A percentile compares a stretch with the other conserved stretches of the same genome.
phyloP scores from a whole-genome alignment of 352 stramenopile species.

The Phytophthora chlamydospora region DNA sequence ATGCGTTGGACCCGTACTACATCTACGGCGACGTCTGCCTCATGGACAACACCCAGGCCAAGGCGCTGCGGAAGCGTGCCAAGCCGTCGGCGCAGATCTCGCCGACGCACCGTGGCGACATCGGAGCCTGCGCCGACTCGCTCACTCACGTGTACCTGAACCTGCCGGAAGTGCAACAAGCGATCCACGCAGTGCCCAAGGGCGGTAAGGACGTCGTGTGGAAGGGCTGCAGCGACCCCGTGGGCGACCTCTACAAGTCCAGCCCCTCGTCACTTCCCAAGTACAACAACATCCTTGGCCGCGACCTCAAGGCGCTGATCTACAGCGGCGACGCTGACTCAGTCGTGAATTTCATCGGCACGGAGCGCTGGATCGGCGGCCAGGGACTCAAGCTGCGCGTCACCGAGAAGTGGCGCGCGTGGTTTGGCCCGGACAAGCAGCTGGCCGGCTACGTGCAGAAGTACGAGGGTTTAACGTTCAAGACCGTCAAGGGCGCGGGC shows the following conservation, averaged over 20 bases:
- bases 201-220: constrained; percentile 48
- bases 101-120: constrained; percentile 49
- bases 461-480: constrained; percentile 88
- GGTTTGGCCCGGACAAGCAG: constrained; percentile 81
- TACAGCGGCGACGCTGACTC: constrained; percentile 84
- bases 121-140: constrained; percentile 67
- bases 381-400: constrained; percentile 73
- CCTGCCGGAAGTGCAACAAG: constrained; percentile 57
- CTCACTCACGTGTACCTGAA: constrained; percentile 78
- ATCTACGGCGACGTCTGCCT: constrained; percentile 87
- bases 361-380: constrained; percentile 84
- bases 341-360: constrained; percentile 88
- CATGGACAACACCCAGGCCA: constrained; percentile 59
- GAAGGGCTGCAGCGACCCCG: constrained; percentile 70
- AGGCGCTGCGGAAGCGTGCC: constrained; percentile 48
- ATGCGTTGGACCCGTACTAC: constrained; percentile 77
- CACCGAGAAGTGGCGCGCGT: constrained; percentile 67
- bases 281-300: constrained; percentile 69
- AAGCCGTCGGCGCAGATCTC: constrained; percentile 39
- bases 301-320: constrained; percentile 62
- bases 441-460: constrained; percentile 88
- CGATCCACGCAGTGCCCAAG: constrained; percentile 52
- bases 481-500: constrained; percentile 92
- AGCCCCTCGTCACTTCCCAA: constrained; percentile 65
- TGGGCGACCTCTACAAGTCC: constrained; percentile 61